Evolutionary conservation across 169 alveolate species (phyloP), one percentile per base, ranked within the genome.

Genomic region (Eimeria sp.): DNA sequence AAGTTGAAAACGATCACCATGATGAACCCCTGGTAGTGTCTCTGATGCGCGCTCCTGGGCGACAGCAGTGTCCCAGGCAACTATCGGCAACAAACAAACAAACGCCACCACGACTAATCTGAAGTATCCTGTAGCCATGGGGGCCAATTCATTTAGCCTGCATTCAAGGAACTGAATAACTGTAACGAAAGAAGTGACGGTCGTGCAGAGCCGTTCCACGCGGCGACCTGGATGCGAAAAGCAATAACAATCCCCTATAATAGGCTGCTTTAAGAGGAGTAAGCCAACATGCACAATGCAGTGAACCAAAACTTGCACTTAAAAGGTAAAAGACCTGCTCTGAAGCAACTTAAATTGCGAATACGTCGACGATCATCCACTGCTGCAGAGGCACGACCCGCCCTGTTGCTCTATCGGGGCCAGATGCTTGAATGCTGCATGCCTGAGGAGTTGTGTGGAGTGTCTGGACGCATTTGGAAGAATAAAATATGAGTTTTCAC

Each of bases 261-360:
- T 49, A 7, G 78, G 78, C 78, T 49, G 78, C 78, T 70, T 70
- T 70, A 16, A 49, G 78, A 70, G 78, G 78, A 25, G 49, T 70
- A 6, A 45, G 78, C 13, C 22, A 11, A 65, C 3, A 4, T 70
- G 78, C 14, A 5, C 49, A 49, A 70, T 5, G 49, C 49, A 70
- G 30, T 10, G 1, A 70, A 18, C 78, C 49, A 70, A 6, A 70
- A 70, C 20, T 30, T 30, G 27, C 45, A 30, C 25, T 6, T 27
- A 70, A 70, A 70, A 70, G 3, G 30, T 13, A 10, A 13, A 70
- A 30, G 30, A 70, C 78, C 45, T 70, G 78, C 78, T 70, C 78
- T 10, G 25, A 70, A 30, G 25, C 49, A 67, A 67, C 6, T n/a
- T 47, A 67, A 27, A 27, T 70, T 3, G 78, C 78, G 30, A 70